Evolutionary conservation across 768 basidiomycete genomes (phyloP), one percentile per base, ranked within the genome.

Genomic region (Pleurotus sapidus): DNA sequence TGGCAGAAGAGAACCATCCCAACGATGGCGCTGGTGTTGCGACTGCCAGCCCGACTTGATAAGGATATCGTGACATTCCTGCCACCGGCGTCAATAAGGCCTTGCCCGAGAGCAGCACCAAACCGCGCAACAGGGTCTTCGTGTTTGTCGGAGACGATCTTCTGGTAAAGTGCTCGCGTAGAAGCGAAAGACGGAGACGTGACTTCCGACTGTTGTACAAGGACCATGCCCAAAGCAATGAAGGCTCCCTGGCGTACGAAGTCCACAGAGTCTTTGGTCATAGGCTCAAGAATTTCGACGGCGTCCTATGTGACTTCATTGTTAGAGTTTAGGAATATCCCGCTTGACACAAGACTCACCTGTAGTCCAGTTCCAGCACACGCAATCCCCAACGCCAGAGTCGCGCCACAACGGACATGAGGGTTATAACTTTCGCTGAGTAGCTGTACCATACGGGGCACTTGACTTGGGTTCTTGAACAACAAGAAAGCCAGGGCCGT

Each of bases 91-190:
- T 98, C 97, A 67, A 98, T 95, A 65, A 99, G 84, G 34, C 97
- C 96, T 73, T 98, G 96, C 4, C 95, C 93, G 58, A 99, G 77
- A 3, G 93, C 89, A 46, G 97, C 96, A 64, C 97, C 97, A 68
- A 98, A 98, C 55, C 95, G 91, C 27, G 97, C 95, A 89, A 98
- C 93, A 5, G 95, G 92, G 69, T 99, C 97, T 74, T 98, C 97
- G 68, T 98, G 97, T 73, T 98, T 98, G 78, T 99, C 95, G 5
- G 84, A 80, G 57, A 97, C 83, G 40, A 98, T 91, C 74, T 95
- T 96, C 62, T 81, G 77, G 70, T 96, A 97, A 6, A 92, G 79
- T n/a, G 88, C 79, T 27, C 97, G 89, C 9, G 85, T 91, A 1
- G 89, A 76, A 2, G 88, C 84, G 58, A 92, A 77, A 9, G 93